Evolutionary conservation across 345 rosid genomes (phyloP), one percentile per base, ranked within the genome.

Genomic region (Orychophragmus violaceus): DNA sequence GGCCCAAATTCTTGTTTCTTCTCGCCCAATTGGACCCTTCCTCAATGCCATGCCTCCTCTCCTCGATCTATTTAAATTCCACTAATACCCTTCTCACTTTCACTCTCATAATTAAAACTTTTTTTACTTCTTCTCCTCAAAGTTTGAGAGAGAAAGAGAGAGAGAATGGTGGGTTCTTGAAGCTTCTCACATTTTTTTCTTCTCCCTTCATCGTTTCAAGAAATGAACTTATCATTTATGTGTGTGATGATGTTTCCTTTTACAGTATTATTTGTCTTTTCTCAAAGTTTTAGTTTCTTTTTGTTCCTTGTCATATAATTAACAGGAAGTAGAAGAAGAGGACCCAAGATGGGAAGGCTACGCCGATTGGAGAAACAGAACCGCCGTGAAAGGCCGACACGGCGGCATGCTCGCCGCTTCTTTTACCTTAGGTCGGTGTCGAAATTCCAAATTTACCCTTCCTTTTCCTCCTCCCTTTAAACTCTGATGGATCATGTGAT

Each of bases 341-440:
- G 53, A 63, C 6, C 36, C 69, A 28, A 62, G 66, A 75, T 90
- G 97, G 97, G 89, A 83, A 69, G 97, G 98, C 6, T 93, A 90
- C 52, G 81, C 84, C 11, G 83, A 88, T 18, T 88, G 96, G 96
- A 86, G 85, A 69, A 82, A 80, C 71, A 72, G 66, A 72, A 66
- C 88, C 2, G 84, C 96, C 16, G 66, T 86, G 60, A 79, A 74
- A 51, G 87, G 88, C 48, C 78, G 78, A 54, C 95, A 85, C 58
- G 91, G 91, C 1, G 95, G 95, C 80, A 85, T 82, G 89, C 56
- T 81, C 37, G 95, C 91, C 28, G 90, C 91, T 24, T 84, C 84
- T 42, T 88, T 83, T 33, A 85, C 80, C 24, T 70, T 88, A 59
- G 91, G 91, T 88, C 2, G n/a, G 76, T 69, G 4, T 6, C 33